Evolutionary conservation across 306 rosid genomes (phyloP).

Genomic region (Fragaria vesca): DNA sequence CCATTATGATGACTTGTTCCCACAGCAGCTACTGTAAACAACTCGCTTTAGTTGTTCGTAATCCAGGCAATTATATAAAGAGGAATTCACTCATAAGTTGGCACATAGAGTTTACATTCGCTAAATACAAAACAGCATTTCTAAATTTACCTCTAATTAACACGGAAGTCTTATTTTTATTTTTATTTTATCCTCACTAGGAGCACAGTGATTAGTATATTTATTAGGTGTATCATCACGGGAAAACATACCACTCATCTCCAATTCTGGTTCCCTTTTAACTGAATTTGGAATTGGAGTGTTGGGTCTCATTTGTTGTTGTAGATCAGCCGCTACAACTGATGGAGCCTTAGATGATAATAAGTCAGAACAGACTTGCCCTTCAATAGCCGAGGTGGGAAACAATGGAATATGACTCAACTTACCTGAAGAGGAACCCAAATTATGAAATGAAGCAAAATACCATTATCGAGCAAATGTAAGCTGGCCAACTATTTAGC

Average conservation of each 20-base stretch:
- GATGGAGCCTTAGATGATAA: conserved; percentile 29
- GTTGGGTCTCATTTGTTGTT: not conserved
- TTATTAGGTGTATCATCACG: not conserved
- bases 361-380: conserved; percentile 17
- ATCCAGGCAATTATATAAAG: no score
- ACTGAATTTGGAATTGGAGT: not conserved
- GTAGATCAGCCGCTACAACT: conserved; percentile 28
- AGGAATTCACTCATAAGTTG: not conserved
- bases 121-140: not conserved
- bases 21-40: not conserved
- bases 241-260: not conserved
- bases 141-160: no score
- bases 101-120: not conserved
- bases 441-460: not conserved
- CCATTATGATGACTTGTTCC: not conserved
- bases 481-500: not conserved
- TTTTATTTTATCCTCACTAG: no score
- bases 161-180: no score
- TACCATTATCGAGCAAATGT: not conserved
- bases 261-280: not conserved
- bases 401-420: conserved; percentile 29
- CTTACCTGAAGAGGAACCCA: conserved; percentile 38
- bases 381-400: conserved; percentile 24
- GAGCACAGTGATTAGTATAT: no score
- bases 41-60: no score